These are phyloP conservation scores for Penicillium sp. DNA, from an alignment of 2,329 filamentous ascomycete genomes.

Conservation along the genomic window DNA sequence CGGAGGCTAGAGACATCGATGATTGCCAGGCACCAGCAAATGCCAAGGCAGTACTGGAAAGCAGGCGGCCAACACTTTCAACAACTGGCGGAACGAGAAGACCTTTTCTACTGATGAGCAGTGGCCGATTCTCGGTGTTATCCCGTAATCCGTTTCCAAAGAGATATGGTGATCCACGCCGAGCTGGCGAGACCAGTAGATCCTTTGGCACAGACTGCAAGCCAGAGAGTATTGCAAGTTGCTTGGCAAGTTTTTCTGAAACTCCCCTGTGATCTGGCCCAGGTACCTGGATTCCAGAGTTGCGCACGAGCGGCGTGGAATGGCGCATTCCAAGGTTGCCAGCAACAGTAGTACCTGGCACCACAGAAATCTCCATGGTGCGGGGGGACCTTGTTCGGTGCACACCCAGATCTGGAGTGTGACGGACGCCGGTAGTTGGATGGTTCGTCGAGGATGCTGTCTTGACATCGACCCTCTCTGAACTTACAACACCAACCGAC, in stretches of 20 bases:
- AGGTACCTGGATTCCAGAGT: not conserved
- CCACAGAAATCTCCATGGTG: not conserved
- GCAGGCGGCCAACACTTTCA: constrained; percentile 3
- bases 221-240: not conserved
- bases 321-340: not conserved
- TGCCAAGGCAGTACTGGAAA: constrained; percentile 5
- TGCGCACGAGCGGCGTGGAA: not conserved
- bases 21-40: constrained; percentile 11
- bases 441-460: not conserved
- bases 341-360: not conserved
- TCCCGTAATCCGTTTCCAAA: not conserved
- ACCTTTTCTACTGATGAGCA: not conserved
- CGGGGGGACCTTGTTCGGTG: not conserved
- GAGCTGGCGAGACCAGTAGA: not conserved
- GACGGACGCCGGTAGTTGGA: not conserved
- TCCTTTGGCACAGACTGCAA: not conserved
- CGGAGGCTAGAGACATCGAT: constrained; percentile 1
- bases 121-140: not conserved
- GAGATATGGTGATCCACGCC: not conserved
- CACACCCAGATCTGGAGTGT: not conserved
- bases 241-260: not conserved
- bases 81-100: not conserved
- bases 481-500: not conserved
- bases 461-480: not conserved
- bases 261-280: not conserved